phyloP scores from a whole-genome alignment of 2,329 filamentous ascomycete genomes.

The Cladosporium sphaerospermum region DNA sequence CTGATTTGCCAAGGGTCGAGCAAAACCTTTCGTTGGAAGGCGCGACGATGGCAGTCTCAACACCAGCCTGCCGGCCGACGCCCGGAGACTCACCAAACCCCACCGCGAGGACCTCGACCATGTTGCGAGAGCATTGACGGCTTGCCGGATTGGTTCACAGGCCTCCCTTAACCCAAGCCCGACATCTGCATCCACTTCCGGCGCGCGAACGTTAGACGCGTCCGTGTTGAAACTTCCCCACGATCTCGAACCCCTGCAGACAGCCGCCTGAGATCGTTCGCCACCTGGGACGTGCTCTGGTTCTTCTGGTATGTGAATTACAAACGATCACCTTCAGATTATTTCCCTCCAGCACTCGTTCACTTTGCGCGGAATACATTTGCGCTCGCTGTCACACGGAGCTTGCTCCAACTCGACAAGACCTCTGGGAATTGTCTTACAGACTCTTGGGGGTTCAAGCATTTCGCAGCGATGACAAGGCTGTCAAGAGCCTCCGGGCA shows the following conservation, averaged over 20 bases:
- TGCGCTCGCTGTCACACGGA: no score
- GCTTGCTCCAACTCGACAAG: no score
- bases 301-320: constrained; percentile 3
- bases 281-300: constrained; percentile 6
- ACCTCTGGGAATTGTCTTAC: no score
- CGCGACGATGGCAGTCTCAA: not conserved
- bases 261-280: constrained; percentile 5
- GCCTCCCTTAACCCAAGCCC: no score
- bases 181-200: no score
- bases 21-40: not conserved
- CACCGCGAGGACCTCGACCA: no score
- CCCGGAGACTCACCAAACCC: no score
- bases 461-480: constrained; percentile 6
- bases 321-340: not conserved
- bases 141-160: no score
- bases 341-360: no score
- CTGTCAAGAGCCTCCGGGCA: constrained; percentile 4
- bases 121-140: no score
- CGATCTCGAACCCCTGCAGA: constrained; percentile 11
- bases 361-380: no score
- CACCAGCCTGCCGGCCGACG: no score
- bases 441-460: not conserved
- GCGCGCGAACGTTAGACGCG: constrained; percentile 3
- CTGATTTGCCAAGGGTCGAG: not conserved
- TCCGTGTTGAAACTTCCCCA: constrained; percentile 8